These are phyloP conservation scores for Magnaporthiopsis rhizophila DNA, from an alignment of 2,329 filamentous ascomycete genomes.

Conservation along the genomic window DNA sequence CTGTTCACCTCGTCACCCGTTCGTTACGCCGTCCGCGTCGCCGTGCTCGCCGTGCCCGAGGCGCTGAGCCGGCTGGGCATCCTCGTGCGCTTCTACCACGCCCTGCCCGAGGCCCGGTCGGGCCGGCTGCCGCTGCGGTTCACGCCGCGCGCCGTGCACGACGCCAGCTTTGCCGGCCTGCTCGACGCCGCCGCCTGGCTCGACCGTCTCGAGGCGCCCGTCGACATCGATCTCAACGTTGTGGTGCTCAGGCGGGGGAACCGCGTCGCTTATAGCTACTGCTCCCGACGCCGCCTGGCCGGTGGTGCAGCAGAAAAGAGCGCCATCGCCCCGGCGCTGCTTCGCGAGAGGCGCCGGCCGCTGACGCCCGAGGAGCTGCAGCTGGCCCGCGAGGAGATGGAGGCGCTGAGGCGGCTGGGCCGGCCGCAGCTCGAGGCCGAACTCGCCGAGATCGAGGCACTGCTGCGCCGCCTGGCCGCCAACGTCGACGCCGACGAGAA, in stretches of 20 bases:
- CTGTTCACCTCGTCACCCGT: conserved; percentile 20
- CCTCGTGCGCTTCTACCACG: conserved; percentile 29
- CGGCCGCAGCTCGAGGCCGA: neutral
- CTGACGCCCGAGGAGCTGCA: neutral
- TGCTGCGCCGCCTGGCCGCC: neutral
- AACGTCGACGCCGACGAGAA: too few relatives aligned
- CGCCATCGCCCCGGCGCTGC: neutral
- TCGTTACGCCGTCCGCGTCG: conserved; percentile 31
- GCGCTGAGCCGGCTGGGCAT: conserved; percentile 34
- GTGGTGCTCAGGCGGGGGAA: conserved; percentile 31
- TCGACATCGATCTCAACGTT: conserved; percentile 19
- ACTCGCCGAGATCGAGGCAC: neutral
- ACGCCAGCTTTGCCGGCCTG: conserved; percentile 35
- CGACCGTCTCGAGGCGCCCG: conserved; percentile 18
- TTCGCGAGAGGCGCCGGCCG: conserved; percentile 4
- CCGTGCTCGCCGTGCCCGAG: conserved; percentile 33
- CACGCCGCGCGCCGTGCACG: conserved; percentile 35
- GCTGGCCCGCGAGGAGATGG: neutral
- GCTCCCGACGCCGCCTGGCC: too few relatives aligned
- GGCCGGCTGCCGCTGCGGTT: conserved; percentile 29
- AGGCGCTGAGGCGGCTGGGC: neutral
- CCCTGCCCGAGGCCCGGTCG: conserved; percentile 25
- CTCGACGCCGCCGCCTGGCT: conserved; percentile 27
- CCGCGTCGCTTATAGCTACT: conserved; percentile 22
- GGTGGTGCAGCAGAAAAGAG: too few relatives aligned